phyloP scores from a whole-genome alignment of 1,284 basidiomycete species.

The Peniophora sp. region DNA sequence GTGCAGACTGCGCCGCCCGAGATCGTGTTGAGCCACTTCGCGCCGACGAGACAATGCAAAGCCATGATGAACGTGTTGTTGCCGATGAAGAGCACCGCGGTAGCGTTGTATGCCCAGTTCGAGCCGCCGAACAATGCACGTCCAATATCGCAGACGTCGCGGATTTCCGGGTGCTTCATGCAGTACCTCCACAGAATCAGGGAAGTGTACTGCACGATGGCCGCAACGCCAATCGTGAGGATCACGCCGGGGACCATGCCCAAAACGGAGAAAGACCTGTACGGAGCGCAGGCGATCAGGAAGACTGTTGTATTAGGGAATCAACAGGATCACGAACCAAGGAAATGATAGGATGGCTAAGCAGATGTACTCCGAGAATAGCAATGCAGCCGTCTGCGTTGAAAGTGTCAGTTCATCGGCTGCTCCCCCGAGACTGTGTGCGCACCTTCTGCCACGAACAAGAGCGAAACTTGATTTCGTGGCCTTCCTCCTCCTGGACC shows the following conservation, averaged over 20 bases:
- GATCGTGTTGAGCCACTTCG: constrained; percentile 49
- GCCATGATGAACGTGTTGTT: constrained; percentile 42
- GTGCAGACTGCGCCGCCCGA: constrained; percentile 48
- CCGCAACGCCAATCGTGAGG: constrained; percentile 32
- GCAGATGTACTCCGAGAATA: constrained; percentile 44
- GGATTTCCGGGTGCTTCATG: constrained; percentile 48
- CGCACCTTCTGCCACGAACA: constrained; percentile 43
- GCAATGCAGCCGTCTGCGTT: constrained; percentile 39
- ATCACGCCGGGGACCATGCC: constrained; percentile 44
- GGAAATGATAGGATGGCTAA: constrained; percentile 46
- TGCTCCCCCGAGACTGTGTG: no score
- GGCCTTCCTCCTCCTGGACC: constrained; percentile 25
- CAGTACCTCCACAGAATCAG: constrained; percentile 50
- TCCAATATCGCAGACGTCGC: constrained; percentile 62
- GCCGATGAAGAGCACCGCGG: constrained; percentile 38
- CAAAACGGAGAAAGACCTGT: constrained; percentile 47
- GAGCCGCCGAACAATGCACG: constrained; percentile 41
- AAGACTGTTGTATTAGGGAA: background rate
- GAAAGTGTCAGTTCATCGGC: no score
- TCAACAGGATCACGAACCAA: constrained; percentile 20
- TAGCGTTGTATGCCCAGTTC: constrained; percentile 38
- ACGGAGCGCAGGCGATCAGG: constrained; percentile 12
- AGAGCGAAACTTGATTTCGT: constrained; percentile 33
- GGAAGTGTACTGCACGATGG: constrained; percentile 31
- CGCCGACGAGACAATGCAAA: constrained; percentile 36